A percentile compares a stretch with the other conserved stretches of the same genome.
These are phyloP conservation scores for Gynochthodes officinalis DNA, from an alignment of 257 asterid genomes.

Conservation along the genomic window DNA sequence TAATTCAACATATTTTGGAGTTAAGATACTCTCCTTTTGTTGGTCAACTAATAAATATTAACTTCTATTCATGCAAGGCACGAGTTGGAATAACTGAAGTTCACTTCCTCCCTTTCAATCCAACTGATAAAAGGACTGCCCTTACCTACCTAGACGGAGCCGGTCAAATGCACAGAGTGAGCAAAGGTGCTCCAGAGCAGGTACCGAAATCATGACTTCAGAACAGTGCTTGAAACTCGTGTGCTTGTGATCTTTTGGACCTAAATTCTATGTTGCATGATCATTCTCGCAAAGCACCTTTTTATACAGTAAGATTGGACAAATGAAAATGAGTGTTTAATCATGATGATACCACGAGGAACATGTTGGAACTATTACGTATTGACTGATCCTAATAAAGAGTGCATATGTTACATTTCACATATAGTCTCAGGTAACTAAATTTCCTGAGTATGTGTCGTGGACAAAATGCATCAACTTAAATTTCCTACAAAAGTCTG, in stretches of 20 bases:
- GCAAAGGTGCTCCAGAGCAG: slow-evolving; percentile 88
- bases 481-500: not conserved
- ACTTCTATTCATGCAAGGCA: slow-evolving; percentile 29
- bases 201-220: slow-evolving; percentile 21
- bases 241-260: not conserved
- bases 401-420: not conserved
- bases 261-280: not conserved
- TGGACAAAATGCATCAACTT: not conserved
- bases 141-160: slow-evolving; percentile 51
- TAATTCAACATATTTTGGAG: not conserved
- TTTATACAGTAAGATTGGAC: not conserved
- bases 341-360: not conserved
- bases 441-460: not conserved
- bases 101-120: slow-evolving; percentile 76
- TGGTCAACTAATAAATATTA: not conserved
- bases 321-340: not conserved
- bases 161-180: slow-evolving; percentile 65
- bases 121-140: slow-evolving; percentile 68
- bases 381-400: not conserved
- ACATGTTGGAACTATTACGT: not conserved
- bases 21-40: not conserved
- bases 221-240: not conserved
- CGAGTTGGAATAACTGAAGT: slow-evolving; percentile 68
- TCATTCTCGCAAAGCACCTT: not conserved
- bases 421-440: no score